Evolutionary conservation across 495 filamentous ascomycete genomes (phyloP).

Genomic region (Penicillium soppii): DNA sequence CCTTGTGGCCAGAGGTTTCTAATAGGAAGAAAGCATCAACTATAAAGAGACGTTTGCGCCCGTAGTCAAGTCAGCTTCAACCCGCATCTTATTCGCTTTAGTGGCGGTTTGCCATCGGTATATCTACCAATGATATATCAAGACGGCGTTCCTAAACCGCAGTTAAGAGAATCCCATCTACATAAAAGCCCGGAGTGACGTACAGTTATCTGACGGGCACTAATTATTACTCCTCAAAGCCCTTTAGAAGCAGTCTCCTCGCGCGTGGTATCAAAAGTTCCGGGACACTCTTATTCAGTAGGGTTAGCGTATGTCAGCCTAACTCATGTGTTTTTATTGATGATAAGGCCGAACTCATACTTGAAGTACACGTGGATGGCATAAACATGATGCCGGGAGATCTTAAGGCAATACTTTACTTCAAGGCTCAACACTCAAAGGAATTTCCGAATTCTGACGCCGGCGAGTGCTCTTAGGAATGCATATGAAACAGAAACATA

Average conservation of each 20-base stretch:
- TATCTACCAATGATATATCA: not conserved
- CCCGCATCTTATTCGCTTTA: not conserved
- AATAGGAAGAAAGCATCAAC: not conserved
- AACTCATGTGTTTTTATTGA: not conserved
- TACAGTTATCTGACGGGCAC: not conserved
- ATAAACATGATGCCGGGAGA: not conserved
- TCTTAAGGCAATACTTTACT: not conserved
- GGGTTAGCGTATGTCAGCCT: not conserved
- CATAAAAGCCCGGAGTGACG: not conserved
- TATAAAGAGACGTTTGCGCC: slow-evolving; percentile 1
- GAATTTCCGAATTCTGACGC: not conserved
- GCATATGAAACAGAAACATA: not conserved
- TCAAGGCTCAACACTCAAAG: not conserved
- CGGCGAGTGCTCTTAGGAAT: not conserved
- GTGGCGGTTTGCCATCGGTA: not conserved
- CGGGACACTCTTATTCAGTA: not conserved
- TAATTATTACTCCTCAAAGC: not conserved
- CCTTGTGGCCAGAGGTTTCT: not conserved
- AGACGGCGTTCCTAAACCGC: not conserved
- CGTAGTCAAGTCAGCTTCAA: not conserved
- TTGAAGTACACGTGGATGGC: not conserved
- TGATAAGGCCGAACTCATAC: not conserved
- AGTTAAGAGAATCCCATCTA: not conserved
- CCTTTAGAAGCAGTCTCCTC: not conserved
- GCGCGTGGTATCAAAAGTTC: not conserved